Conservation (phyloP, 2,329 filamentous ascomycete genomes). For the Paraphaeosphaeria sporulosa region DNA sequence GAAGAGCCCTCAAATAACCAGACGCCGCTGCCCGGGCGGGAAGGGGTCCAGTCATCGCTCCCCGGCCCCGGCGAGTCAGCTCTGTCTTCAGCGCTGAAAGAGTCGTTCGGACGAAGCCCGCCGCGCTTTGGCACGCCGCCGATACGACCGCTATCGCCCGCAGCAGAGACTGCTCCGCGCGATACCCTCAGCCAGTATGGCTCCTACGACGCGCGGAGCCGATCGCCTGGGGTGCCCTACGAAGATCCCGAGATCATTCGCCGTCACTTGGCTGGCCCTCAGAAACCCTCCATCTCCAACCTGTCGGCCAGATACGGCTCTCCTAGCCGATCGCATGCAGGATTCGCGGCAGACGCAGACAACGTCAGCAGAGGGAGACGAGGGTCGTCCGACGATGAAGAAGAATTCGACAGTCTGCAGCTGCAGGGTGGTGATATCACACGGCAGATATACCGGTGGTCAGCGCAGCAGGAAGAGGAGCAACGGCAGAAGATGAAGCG, state of each 20-base stretch:
- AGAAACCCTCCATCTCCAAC: constrained; percentile 50
- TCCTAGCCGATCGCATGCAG: constrained; percentile 43
- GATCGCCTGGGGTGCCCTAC: constrained; percentile 66
- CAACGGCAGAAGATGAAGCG: constrained; percentile 70
- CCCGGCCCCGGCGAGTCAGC: constrained; percentile 86
- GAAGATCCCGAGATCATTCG: constrained; percentile 93
- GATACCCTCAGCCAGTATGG: constrained; percentile 78
- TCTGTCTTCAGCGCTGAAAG: constrained; percentile 84
- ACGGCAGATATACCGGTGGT: constrained; percentile 94
- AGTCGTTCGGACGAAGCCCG: constrained; percentile 73
- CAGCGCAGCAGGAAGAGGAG: constrained; percentile 81
- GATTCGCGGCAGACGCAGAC: constrained; percentile 35
- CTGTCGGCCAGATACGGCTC: constrained; percentile 45
- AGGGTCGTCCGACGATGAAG: constrained; percentile 51
- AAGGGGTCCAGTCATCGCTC: constrained; percentile 62
- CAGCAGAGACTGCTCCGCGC: constrained; percentile 54
- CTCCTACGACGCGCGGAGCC: constrained; percentile 75
- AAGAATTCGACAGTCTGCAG: constrained; percentile 92
- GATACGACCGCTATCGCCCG: constrained; percentile 65
- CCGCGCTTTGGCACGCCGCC: constrained; percentile 69
- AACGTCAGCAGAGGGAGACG: constrained; percentile 53
- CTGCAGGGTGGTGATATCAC: constrained; percentile 96
- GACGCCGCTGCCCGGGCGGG: constrained; percentile 71
- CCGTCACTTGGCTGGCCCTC: constrained; percentile 83
- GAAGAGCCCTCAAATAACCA: constrained; percentile 51